Conservation (phyloP, 208 protist species). For the Trypanosoma vivax region DNA sequence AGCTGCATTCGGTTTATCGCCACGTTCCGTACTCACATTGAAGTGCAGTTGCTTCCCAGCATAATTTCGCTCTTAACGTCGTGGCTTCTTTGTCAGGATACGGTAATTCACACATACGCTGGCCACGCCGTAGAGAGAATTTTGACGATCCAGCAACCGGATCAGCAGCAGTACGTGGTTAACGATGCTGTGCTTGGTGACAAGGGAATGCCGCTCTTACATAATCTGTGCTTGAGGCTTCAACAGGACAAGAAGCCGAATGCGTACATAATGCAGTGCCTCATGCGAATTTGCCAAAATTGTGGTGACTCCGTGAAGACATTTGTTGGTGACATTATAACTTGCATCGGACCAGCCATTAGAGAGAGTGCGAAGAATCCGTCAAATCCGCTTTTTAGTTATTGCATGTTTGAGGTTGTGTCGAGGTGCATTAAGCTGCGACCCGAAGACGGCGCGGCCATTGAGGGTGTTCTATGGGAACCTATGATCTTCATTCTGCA, state of each 20-base stretch:
- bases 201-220: slow-evolving; percentile 56
- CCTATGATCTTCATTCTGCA: slow-evolving; percentile 80
- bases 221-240: slow-evolving; percentile 80
- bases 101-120: slow-evolving; percentile 92
- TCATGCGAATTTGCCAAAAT: slow-evolving; percentile 69
- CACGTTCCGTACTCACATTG: slow-evolving; percentile 91
- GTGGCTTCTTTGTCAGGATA: slow-evolving; percentile 60
- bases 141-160: slow-evolving; percentile 49
- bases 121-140: slow-evolving; percentile 89
- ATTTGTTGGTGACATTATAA: slow-evolving; percentile 56
- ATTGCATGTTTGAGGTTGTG: slow-evolving; percentile 95
- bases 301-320: slow-evolving; percentile 34
- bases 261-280: slow-evolving; percentile 90
- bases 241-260: slow-evolving; percentile 51
- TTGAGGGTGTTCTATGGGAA: slow-evolving; percentile 86
- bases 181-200: slow-evolving; percentile 37
- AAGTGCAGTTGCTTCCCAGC: slow-evolving; percentile 18
- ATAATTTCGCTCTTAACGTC: slow-evolving; percentile 64
- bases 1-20: slow-evolving; percentile 94
- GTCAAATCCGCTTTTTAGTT: slow-evolving; percentile 92
- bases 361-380: slow-evolving; percentile 82
- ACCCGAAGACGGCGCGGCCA: slow-evolving; percentile 28
- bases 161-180: slow-evolving; percentile 29
- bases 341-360: slow-evolving; percentile 39
- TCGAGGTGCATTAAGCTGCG: slow-evolving; percentile 82